phyloP scores from a whole-genome alignment of 1,284 basidiomycete genomes.

The Naganishia sp. region DNA sequence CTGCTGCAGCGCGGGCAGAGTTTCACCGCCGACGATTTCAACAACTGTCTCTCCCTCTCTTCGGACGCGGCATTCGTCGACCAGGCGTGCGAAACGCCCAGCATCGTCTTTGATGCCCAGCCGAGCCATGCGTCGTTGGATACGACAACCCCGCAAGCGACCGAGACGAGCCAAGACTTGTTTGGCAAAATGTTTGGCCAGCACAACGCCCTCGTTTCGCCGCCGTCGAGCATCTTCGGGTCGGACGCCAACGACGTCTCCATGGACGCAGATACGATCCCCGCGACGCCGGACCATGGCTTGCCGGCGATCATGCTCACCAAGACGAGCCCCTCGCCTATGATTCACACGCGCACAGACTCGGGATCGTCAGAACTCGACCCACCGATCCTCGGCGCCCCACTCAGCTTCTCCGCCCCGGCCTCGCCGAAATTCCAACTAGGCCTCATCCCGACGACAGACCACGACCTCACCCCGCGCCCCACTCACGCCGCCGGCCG shows the following conservation, averaged over 20 bases:
- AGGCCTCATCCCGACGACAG: background rate
- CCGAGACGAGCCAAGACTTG: conserved; percentile 8
- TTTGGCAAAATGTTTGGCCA: conserved; percentile 24
- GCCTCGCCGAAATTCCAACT: conserved; percentile 3
- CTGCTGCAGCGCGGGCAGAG: conserved; percentile 49
- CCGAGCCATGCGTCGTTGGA: background rate
- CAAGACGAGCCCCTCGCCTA: conserved; percentile 20
- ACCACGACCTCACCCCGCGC: background rate
- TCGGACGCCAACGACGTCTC: background rate
- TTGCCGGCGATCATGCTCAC: conserved; percentile 23
- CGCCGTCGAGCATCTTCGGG: conserved; percentile 14
- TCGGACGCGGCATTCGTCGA: conserved; percentile 10
- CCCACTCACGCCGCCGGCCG: conserved; percentile 1
- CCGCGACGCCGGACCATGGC: conserved; percentile 19
- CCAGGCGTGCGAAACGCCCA: conserved; percentile 22
- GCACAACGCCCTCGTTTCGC: background rate
- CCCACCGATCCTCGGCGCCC: conserved; percentile 2
- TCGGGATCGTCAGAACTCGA: conserved; percentile 22
- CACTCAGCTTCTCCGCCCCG: conserved; percentile 19
- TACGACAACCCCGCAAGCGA: conserved; percentile 4
- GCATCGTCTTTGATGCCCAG: conserved; percentile 10
- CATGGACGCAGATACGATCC: conserved; percentile 12
- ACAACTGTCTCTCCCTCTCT: conserved; percentile 24
- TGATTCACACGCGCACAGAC: conserved; percentile 14
- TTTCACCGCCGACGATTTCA: conserved; percentile 52